Evolutionary conservation across 148 eudicot genomes (phyloP).

Genomic region (Bassia scoparia): DNA sequence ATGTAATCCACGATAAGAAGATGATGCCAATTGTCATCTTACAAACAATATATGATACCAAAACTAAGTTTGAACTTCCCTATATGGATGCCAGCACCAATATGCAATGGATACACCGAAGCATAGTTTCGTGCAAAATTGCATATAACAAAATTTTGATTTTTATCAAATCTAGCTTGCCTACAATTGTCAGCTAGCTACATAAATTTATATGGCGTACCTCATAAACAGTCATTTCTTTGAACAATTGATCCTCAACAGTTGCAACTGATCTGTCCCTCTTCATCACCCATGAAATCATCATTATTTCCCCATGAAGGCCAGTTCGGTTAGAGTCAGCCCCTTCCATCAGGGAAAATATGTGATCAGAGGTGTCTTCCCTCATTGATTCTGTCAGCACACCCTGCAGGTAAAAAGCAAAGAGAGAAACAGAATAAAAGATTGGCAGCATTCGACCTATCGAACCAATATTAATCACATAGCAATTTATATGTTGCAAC

Average conservation of each 20-base stretch:
- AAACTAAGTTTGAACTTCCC: background rate
- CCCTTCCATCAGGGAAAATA: constrained; percentile 67
- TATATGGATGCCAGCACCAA: background rate
- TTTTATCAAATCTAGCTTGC: background rate
- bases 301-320: constrained; percentile 45
- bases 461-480: background rate
- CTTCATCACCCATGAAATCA: constrained; percentile 82
- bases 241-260: constrained; percentile 82
- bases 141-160: background rate
- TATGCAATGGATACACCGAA: background rate
- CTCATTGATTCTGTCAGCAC: constrained; percentile 62
- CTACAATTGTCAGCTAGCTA: background rate
- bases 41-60: background rate
- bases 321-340: constrained; percentile 47
- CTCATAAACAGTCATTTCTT: constrained; percentile 98
- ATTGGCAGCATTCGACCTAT: constrained; percentile 9
- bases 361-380: constrained; percentile 49
- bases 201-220: constrained; percentile 31
- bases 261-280: constrained; percentile 80
- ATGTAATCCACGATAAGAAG: background rate
- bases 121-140: background rate
- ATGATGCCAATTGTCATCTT: background rate
- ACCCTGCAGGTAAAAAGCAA: constrained; percentile 48
- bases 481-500: background rate
- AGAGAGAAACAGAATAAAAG: background rate